Conservation (phyloP, 805 yeast genomes). For the Lipomyces sp. region DNA sequence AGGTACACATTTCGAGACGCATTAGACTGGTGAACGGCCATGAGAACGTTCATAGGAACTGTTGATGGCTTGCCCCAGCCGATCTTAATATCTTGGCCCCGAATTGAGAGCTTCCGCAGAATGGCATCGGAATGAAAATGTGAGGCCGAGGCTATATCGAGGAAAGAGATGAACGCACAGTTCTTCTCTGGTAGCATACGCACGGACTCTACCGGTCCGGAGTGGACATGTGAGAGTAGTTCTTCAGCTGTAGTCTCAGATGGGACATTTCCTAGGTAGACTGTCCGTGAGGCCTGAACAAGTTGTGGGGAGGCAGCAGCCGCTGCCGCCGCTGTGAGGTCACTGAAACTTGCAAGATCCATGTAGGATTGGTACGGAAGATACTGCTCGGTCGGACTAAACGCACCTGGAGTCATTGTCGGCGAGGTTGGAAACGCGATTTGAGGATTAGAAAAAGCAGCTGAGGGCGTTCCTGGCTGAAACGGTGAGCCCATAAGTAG, state of each 20-base stretch:
- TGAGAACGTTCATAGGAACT: conserved; percentile 72
- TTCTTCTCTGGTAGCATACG: conserved; percentile 73
- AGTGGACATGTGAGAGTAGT: conserved; percentile 84
- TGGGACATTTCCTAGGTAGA: conserved; percentile 88
- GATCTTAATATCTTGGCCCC: conserved; percentile 78
- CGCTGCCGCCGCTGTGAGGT: conserved; percentile 22
- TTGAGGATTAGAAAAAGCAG: conserved; percentile 31
- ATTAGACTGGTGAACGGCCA: conserved; percentile 78
- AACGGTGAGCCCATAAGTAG: conserved; percentile 47
- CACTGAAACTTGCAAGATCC: conserved; percentile 30
- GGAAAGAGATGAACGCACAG: conserved; percentile 88
- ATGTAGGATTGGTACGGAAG: conserved; percentile 34
- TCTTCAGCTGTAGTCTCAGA: conserved; percentile 78
- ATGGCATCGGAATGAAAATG: conserved; percentile 93
- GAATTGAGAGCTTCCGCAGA: conserved; percentile 77
- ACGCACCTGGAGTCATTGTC: conserved; percentile 32
- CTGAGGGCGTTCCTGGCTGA: conserved; percentile 45
- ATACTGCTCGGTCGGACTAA: conserved; percentile 29
- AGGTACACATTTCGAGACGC: conserved; percentile 94
- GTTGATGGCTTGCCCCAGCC: conserved; percentile 92
- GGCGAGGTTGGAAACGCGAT: conserved; percentile 36
- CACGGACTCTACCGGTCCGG: conserved; percentile 84
- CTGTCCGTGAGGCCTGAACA: conserved; percentile 60
- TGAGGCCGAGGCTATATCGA: conserved; percentile 86
- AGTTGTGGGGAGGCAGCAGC: conserved; percentile 25